Base-by-base conservation (phyloP, 2,329 filamentous ascomycete species). In the Alternaria viburni region DNA sequence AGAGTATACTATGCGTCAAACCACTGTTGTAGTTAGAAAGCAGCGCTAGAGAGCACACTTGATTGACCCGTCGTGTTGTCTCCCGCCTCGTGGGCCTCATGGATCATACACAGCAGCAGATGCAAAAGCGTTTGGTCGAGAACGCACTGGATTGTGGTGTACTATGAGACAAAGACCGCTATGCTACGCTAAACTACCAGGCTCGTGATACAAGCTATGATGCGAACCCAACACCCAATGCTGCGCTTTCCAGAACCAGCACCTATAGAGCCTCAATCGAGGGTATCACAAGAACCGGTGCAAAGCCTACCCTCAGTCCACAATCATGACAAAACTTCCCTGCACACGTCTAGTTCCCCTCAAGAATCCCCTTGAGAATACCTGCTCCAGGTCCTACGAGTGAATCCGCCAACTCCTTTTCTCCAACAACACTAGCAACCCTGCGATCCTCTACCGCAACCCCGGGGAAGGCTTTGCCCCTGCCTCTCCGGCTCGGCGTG, bases 351-450 rank as follows among this genome's bases (percentile, higher is more conserved):
- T 56, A 70, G 15, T 70, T 59, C 5, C 70, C 73, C 28, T 74
- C 68, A 26, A 81, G 32, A 50, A 80, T 78, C 0, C 69, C 74
- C 64, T 68, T 79, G 23, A 81, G 66, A 45, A 80, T 79, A 43
- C 67, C 66, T 47, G 74, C 76, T 12, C 86, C 85, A n/a, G 84
- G 81, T 23, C 86, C 85, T 47, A 79, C 87, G 44, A 93, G 87
- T 57, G 91, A 89, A 59, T 86, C 86, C 69, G 90, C 87, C 68
- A 97, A 86, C 81, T 97, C 93, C 74, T 88, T 90, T 75, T 93
- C 90, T n/a, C 89, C 89, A 19, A 94, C 90, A 75, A 89, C 92
- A 80, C 92, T 93, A 3, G 91, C 90, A 51, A 97, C 86, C 58
- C 90, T 87, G 78, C 89, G 91, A 78, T 97, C 93, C 69, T 97